phyloP scores from a whole-genome alignment of 2,329 filamentous ascomycete species.

The Ceratocystis diversiconidia region DNA sequence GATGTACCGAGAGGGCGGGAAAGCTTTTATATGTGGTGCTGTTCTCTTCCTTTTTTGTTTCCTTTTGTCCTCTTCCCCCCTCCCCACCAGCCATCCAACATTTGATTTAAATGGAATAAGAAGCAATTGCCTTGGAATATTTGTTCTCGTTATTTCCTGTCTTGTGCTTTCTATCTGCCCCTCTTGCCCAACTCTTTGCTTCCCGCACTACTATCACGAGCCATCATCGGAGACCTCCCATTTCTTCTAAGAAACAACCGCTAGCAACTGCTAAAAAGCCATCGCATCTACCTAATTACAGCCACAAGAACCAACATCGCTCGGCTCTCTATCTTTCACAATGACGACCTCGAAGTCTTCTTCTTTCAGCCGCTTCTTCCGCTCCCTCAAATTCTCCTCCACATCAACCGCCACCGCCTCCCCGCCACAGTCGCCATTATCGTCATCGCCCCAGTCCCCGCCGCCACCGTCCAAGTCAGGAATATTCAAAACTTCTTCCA shows the following conservation, averaged over 20 bases:
- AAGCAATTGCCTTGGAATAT: no score
- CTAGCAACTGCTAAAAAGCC: background rate
- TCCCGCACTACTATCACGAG: no score
- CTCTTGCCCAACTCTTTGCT: no score
- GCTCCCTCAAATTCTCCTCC: conserved; percentile 9
- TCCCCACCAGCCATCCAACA: background rate
- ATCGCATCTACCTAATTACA: background rate
- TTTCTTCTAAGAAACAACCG: background rate
- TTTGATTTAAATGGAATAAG: background rate
- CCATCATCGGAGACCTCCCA: background rate
- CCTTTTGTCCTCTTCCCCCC: background rate
- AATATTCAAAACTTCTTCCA: conserved; percentile 5
- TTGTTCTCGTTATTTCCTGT: no score
- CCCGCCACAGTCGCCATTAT: background rate
- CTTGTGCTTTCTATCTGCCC: no score
- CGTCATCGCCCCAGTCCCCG: background rate
- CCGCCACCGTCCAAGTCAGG: background rate
- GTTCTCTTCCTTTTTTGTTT: conserved; percentile 2
- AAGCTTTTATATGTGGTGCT: conserved; percentile 1
- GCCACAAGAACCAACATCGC: background rate
- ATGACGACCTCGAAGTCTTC: conserved; percentile 12
- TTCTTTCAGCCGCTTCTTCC: conserved; percentile 13
- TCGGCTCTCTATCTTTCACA: background rate
- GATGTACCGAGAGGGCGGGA: conserved; percentile 5
- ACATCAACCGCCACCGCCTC: conserved; percentile 11